These are phyloP conservation scores for Kodamaea kaohsiungensis DNA, from an alignment of 805 yeast genomes.

Conservation along the genomic window DNA sequence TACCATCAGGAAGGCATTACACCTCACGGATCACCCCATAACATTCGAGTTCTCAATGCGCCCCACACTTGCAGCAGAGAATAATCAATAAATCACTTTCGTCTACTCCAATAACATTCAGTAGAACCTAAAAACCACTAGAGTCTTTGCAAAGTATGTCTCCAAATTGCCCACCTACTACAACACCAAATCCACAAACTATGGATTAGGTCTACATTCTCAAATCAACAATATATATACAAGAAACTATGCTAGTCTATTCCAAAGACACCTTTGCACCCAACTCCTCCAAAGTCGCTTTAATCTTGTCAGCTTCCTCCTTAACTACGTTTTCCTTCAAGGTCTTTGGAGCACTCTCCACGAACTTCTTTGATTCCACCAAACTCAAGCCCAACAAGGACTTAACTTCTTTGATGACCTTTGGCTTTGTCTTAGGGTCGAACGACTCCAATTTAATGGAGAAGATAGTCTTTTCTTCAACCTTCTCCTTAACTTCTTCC, in stretches of 20 bases:
- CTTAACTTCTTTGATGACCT: conserved; percentile 97
- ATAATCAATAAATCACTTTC: too few relatives aligned
- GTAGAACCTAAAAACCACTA: too few relatives aligned
- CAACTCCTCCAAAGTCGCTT: conserved; percentile 85
- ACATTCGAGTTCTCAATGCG: too few relatives aligned
- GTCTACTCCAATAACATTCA: too few relatives aligned
- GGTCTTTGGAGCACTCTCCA: conserved; percentile 95
- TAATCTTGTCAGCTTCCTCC: conserved; percentile 97
- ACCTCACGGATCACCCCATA: not conserved
- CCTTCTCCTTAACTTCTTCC: conserved; percentile 72
- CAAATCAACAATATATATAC: conserved; percentile 7
- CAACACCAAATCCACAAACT: not conserved
- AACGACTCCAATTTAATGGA: conserved; percentile 88
- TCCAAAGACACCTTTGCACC: conserved; percentile 94
- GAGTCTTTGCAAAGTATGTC: too few relatives aligned
- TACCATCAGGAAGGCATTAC: too few relatives aligned
- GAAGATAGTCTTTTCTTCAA: conserved; percentile 91
- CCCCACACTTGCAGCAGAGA: not conserved
- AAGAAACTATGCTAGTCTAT: conserved; percentile 35
- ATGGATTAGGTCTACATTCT: not conserved
- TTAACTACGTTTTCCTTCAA: conserved; percentile 94
- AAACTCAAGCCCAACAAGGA: conserved; percentile 85
- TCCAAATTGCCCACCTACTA: not conserved
- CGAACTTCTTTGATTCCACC: conserved; percentile 97
- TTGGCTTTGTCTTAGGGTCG: conserved; percentile 94